Evolutionary conservation across 305 asterid genomes (phyloP), one percentile per base, ranked within the genome.

Genomic region (Fraxinus sp.): DNA sequence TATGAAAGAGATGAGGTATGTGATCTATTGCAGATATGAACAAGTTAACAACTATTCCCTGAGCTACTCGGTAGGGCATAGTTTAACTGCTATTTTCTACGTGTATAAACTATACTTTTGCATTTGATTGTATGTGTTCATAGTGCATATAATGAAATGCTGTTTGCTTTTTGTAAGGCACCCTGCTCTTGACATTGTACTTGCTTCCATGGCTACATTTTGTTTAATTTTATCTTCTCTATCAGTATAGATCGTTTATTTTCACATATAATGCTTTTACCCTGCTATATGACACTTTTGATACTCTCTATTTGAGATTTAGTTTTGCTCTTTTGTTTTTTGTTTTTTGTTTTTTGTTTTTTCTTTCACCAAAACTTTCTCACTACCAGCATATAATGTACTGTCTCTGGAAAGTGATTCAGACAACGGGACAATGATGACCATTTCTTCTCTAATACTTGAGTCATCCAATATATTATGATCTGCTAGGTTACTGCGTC

Each of bases 1-100:
- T 93, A 92, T 83, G 95, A 92, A 55, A 90, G 94, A 33, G 97
- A 92, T 64, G 97, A 93, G 97, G 97, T 93, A 93, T 81, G 16
- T 28, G 73, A 13, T 35, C 22, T 82, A 76, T 26, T 18, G 33
- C 52, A 14, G 74, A 68, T 64, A 18, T 83, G 55, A 14, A 62
- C 7, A 35, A 46, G 22, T 52, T 13, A 10, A 49, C 37, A 64
- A 24, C 35, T 24, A 24, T 37, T 8, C 13, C 9, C 80, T 26
- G 14, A 77, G 49, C 41, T 75, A 39, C 30, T 59, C 33, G 71
- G 49, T 32, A 7, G 20, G 74, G 10, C 68, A 71, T 75, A 36
- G 49, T 81, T 57, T 43, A 16, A 24, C 36, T 28, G 36, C 36
- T 66, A 8, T 66, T 66, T 66, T 24, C 74, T 66, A 66, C 74